phyloP scores from a whole-genome alignment of 1,284 basidiomycete species.

The Ustilago sp. region DNA sequence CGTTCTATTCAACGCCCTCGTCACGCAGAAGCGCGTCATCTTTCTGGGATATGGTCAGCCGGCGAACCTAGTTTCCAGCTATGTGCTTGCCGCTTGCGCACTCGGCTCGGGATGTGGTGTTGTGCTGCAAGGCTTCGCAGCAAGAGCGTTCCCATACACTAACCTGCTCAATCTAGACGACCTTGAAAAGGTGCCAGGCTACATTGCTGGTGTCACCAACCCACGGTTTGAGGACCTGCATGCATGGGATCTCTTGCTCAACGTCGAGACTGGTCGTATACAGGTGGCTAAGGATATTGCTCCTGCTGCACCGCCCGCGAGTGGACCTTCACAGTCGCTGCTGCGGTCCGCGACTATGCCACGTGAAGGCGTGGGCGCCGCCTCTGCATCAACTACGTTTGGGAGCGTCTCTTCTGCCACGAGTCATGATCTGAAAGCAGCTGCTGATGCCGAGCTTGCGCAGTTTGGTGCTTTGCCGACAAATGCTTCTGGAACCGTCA shows the following conservation, averaged over 20 bases:
- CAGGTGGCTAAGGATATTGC: slow-evolving; percentile 86
- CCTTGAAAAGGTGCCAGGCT: slow-evolving; percentile 87
- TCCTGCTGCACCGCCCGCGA: slow-evolving; percentile 47
- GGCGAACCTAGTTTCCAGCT: slow-evolving; percentile 84
- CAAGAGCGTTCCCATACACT: slow-evolving; percentile 91
- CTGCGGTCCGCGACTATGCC: slow-evolving; percentile 59
- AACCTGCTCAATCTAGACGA: slow-evolving; percentile 88
- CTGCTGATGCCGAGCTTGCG: slow-evolving; percentile 27
- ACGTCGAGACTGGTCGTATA: slow-evolving; percentile 86
- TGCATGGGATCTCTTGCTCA: slow-evolving; percentile 91
- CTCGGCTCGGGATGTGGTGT: slow-evolving; percentile 89
- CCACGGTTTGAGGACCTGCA: slow-evolving; percentile 89
- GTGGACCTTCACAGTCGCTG: slow-evolving; percentile 15
- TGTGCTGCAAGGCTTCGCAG: slow-evolving; percentile 81
- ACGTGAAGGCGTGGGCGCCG: slow-evolving; percentile 37
- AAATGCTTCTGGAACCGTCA: slow-evolving; percentile 5
- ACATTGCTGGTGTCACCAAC: slow-evolving; percentile 95
- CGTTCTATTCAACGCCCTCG: slow-evolving; percentile 91
- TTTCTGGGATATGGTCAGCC: slow-evolving; percentile 85
- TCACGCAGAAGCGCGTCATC: slow-evolving; percentile 92
- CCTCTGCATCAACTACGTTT: slow-evolving; percentile 13
- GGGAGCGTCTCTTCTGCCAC: slow-evolving; percentile 30
- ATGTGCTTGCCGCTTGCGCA: slow-evolving; percentile 92
- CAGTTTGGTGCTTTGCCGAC: slow-evolving; percentile 41
- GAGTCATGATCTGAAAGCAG: slow-evolving; percentile 12